Evolutionary conservation across 139 green algal genomes (phyloP).

Genomic region (Dunaliella primolecta): DNA sequence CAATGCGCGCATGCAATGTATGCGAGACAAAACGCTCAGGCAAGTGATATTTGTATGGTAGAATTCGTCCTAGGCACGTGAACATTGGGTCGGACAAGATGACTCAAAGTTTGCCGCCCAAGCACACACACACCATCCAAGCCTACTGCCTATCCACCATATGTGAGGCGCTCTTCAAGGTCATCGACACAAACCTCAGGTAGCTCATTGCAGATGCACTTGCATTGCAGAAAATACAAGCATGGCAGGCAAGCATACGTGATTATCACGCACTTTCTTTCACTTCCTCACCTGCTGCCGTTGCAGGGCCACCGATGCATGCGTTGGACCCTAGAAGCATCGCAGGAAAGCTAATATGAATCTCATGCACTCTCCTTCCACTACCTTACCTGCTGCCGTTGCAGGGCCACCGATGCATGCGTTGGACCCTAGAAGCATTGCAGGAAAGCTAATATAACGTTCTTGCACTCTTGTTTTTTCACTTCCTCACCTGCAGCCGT

Average conservation of each 20-base stretch:
- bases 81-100: no score
- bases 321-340: constrained; percentile 72
- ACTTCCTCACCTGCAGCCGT: no score
- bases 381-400: no score
- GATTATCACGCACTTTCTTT: not conserved
- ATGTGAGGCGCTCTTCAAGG: no score
- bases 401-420: constrained; percentile 73
- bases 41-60: not conserved
- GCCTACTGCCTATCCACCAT: not conserved
- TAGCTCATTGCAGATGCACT: no score
- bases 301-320: constrained; percentile 74
- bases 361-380: no score
- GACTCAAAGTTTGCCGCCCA: no score
- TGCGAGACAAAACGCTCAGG: not conserved
- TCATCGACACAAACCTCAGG: no score
- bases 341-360: no score
- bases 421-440: constrained; percentile 67
- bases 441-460: no score
- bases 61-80: not conserved
- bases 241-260: not conserved
- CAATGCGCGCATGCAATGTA: not conserved
- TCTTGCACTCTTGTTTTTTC: no score
- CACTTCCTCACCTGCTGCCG: constrained; percentile 47
- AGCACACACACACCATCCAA: not conserved
- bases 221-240: not conserved